phyloP scores from a whole-genome alignment of 192 early-diverging fungal genomes.

The Coemansia sp. region DNA sequence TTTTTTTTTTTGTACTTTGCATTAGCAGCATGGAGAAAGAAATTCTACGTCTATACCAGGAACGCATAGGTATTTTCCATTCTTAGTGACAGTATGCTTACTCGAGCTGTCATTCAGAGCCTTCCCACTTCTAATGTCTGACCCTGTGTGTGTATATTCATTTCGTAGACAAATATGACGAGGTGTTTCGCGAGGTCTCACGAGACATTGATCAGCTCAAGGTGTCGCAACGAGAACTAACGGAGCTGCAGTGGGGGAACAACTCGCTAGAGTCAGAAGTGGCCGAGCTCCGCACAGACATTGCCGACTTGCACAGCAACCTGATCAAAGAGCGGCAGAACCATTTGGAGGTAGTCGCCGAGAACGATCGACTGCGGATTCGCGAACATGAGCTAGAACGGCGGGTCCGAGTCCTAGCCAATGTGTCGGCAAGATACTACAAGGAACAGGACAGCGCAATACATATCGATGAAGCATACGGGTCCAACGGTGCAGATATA shows the following conservation, averaged over 20 bases:
- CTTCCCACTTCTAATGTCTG: background rate
- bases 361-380: constrained; percentile 50
- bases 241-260: constrained; percentile 50
- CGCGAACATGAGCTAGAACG: constrained; percentile 54
- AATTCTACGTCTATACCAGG: constrained; percentile 51
- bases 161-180: constrained; percentile 51
- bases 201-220: constrained; percentile 47
- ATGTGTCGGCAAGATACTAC: constrained; percentile 40
- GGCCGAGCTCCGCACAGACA: constrained; percentile 39
- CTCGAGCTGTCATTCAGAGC: background rate
- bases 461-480: background rate
- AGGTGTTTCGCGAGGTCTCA: constrained; percentile 43
- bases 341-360: constrained; percentile 50
- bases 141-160: background rate
- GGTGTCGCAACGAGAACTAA: constrained; percentile 45
- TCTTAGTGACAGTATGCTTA: background rate
- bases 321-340: constrained; percentile 47
- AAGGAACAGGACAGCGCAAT: constrained; percentile 29
- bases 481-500: background rate
- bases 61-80: constrained; percentile 46
- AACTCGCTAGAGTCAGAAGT: constrained; percentile 36
- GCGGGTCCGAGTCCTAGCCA: constrained; percentile 39
- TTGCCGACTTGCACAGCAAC: constrained; percentile 34
- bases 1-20: background rate
- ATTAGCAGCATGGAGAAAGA: constrained; percentile 46